Percentiles rank a stretch among this genome's conserved stretches.
phyloP scores from a whole-genome alignment of 106 monocot genomes.

The Dendrobium chrysotoxum region DNA sequence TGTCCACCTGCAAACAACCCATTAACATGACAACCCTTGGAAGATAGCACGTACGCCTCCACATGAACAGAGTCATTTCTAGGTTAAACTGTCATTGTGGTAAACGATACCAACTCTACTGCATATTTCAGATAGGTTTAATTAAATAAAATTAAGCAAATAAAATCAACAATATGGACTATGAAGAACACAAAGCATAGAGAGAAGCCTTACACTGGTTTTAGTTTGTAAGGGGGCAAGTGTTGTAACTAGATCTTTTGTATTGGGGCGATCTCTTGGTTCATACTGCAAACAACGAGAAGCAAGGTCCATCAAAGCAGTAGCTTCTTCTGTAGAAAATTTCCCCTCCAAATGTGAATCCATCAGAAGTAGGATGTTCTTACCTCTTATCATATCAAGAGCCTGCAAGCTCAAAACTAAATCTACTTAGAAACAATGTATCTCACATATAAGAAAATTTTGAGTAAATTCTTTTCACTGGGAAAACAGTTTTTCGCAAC shows the following conservation, averaged over 20 bases:
- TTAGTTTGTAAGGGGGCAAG: constrained; percentile 75
- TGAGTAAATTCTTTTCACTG: not conserved
- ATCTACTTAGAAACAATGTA: not conserved
- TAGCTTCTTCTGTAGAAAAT: constrained; percentile 86
- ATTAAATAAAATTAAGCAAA: not conserved
- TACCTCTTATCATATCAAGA: constrained; percentile 88
- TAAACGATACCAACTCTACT: not conserved
- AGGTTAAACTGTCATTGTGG: not conserved
- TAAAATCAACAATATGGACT: not conserved
- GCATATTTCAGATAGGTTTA: not conserved
- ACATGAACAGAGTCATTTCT: not conserved
- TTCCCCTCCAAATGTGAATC: constrained; percentile 97
- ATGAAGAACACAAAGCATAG: not conserved
- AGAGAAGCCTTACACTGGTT: constrained; percentile 48
- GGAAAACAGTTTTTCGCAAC: not conserved
- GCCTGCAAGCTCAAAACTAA: constrained; percentile 33
- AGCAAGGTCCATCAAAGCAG: constrained; percentile 72
- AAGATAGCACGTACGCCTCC: not conserved
- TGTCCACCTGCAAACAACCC: not conserved
- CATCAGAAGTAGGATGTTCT: constrained; percentile 70
- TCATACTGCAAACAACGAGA: constrained; percentile 92
- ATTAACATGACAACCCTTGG: not conserved
- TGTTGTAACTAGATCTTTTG: constrained; percentile 49
- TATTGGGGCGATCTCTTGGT: constrained; percentile 77
- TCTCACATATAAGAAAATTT: not conserved